phyloP scores from a whole-genome alignment of 148 eudicot species.

The Nepenthes mirabilis region DNA sequence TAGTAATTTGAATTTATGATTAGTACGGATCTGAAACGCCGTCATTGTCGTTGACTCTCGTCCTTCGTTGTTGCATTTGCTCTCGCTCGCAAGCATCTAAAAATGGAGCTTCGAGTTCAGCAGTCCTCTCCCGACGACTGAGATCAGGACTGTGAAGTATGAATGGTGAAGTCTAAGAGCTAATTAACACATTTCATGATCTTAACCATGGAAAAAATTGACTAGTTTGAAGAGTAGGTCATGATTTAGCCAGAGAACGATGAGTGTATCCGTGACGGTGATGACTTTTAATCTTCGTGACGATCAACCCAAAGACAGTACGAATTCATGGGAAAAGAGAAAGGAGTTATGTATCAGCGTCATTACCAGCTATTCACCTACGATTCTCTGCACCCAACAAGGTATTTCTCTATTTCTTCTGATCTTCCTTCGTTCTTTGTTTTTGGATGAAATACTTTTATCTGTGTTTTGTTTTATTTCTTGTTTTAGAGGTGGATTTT shows the following conservation, averaged over 20 bases:
- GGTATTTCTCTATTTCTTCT: slow-evolving; percentile 20
- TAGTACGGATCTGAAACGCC: too few relatives aligned
- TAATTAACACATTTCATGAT: too few relatives aligned
- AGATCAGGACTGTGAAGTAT: too few relatives aligned
- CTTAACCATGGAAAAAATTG: too few relatives aligned
- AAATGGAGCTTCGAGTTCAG: too few relatives aligned
- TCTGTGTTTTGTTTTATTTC: neutral
- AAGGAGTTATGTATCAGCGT: slow-evolving; percentile 83
- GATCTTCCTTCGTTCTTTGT: neutral
- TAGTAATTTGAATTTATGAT: too few relatives aligned
- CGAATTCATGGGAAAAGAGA: slow-evolving; percentile 89
- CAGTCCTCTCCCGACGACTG: too few relatives aligned
- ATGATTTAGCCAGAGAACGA: slow-evolving; percentile 11
- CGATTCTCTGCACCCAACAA: slow-evolving; percentile 89
- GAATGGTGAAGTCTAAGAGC: too few relatives aligned
- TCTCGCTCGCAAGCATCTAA: too few relatives aligned
- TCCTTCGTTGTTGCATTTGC: too few relatives aligned
- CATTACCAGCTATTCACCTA: slow-evolving; percentile 84
- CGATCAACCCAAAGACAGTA: slow-evolving; percentile 68
- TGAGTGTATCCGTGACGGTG: slow-evolving; percentile 81
- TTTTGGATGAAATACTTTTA: slow-evolving; percentile 10
- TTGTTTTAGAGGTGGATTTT: slow-evolving; percentile 7
- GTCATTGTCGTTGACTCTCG: too few relatives aligned
- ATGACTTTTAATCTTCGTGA: slow-evolving; percentile 93
- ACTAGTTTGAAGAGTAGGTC: neutral